A percentile compares a stretch with the other conserved stretches of the same genome.
phyloP scores from a whole-genome alignment of 495 filamentous ascomycete genomes.

The Lentithecium fluviatile region DNA sequence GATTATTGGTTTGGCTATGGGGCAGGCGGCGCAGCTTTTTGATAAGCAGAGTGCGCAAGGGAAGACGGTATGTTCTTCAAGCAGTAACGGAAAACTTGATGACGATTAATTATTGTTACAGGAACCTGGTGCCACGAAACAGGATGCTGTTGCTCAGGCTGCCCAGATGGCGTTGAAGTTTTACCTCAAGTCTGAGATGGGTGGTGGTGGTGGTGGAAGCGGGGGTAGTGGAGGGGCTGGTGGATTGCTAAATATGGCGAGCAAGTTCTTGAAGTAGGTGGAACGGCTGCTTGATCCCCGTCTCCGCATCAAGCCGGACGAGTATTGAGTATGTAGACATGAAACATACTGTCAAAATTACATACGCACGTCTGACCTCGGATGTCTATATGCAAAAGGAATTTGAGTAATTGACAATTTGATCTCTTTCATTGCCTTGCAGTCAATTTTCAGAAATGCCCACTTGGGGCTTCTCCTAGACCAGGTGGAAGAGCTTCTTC shows the following conservation, averaged over 20 bases:
- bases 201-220: constrained; percentile 51
- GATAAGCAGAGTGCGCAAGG: constrained; percentile 57
- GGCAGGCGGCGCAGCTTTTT: constrained; percentile 64
- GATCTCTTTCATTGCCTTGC: no score
- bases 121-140: constrained; percentile 52
- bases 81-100: not conserved
- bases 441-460: no score
- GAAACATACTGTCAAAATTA: no score
- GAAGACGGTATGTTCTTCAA: constrained; percentile 48
- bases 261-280: constrained; percentile 47
- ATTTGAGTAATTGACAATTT: no score
- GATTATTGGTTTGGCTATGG: constrained; percentile 68
- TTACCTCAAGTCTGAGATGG: constrained; percentile 60
- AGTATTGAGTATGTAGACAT: no score
- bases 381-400: no score
- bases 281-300: no score
- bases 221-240: constrained; percentile 32
- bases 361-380: no score
- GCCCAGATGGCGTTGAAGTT: constrained; percentile 69
- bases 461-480: no score
- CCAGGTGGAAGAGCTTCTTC: no score
- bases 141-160: constrained; percentile 59
- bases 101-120: constrained; percentile 21
- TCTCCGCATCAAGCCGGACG: no score
- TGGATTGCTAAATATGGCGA: constrained; percentile 58